phyloP scores from a whole-genome alignment of 345 rosid species.

The Arabidopsis thaliana region TAIR10.1 NC_003070.9:24228501-24229000 shows the following conservation, averaged over 20 bases:
- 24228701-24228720: background rate
- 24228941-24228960: conserved; percentile 19
- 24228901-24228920: background rate
- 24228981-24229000: background rate
- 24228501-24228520: conserved; percentile 97
- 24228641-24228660: background rate
- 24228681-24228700: background rate
- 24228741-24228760: conserved; percentile 87
- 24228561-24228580: conserved; percentile 91
- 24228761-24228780: conserved; percentile 94
- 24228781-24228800: conserved; percentile 91
- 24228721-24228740: conserved; percentile 63
- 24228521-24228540: conserved; percentile 97
- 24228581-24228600: conserved; percentile 95
- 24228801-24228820: background rate
- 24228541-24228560: conserved; percentile 81
- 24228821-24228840: background rate
- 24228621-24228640: conserved; percentile 92
- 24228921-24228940: background rate
- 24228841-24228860: conserved; percentile 12
- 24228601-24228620: conserved; percentile 89
- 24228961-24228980: background rate
- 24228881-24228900: conserved; percentile 3
- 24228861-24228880: conserved; percentile 2
- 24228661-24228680: background rate